Conservation (phyloP, 2,329 filamentous ascomycete species). For the Nemania abortiva region DNA sequence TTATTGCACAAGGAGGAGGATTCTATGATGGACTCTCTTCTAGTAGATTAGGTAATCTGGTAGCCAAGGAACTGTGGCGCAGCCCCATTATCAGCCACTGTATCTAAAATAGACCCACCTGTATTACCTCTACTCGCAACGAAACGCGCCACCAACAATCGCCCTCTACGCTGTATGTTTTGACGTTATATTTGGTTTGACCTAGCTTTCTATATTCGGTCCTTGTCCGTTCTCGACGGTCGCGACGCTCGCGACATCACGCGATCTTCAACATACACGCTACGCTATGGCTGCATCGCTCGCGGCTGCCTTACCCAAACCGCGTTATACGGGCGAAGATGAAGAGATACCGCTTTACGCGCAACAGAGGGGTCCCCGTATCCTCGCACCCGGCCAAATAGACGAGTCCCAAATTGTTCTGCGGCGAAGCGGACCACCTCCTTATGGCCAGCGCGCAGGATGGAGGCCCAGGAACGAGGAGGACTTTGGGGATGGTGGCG, state of each 20-base stretch:
- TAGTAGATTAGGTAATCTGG: not conserved
- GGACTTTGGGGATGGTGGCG: conserved; percentile 95
- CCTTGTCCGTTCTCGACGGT: conserved; percentile 3
- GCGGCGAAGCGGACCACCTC: conserved; percentile 82
- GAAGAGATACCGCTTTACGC: conserved; percentile 80
- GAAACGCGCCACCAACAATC: conserved; percentile 11
- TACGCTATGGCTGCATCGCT: conserved; percentile 76
- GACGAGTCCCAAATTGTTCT: conserved; percentile 89
- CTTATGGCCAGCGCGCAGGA: conserved; percentile 87
- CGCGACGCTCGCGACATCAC: conserved; percentile 20
- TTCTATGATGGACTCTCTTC: too few species aligned
- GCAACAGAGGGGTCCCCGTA: conserved; percentile 82
- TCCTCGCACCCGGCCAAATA: conserved; percentile 82
- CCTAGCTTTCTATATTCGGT: not conserved
- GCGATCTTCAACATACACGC: conserved; percentile 1
- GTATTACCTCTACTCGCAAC: conserved; percentile 3
- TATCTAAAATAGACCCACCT: conserved; percentile 28
- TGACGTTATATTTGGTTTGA: not conserved
- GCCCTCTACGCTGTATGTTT: conserved; percentile 14
- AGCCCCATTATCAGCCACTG: conserved; percentile 24
- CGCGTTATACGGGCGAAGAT: conserved; percentile 90
- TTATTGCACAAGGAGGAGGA: too few species aligned
- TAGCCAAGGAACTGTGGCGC: conserved; percentile 30
- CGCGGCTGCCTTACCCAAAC: conserved; percentile 84
- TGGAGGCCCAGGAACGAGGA: conserved; percentile 91